These are phyloP conservation scores for Leccinum pallidistipes DNA, from an alignment of 1,284 basidiomycete species.

Conservation along the genomic window DNA sequence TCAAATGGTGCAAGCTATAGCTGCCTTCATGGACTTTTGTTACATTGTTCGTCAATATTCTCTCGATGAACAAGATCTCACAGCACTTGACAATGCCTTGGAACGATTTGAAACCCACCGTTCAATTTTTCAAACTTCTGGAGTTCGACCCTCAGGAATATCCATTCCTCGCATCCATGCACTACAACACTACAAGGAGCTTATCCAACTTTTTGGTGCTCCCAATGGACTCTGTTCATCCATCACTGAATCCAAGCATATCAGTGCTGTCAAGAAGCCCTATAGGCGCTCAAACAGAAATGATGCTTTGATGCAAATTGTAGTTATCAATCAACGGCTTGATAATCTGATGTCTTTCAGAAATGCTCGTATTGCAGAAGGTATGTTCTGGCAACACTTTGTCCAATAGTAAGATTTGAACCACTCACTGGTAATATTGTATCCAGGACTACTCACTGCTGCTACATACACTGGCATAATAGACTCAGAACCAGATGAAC, in stretches of 20 bases:
- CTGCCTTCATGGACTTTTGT: conserved; percentile 14
- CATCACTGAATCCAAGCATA: neutral
- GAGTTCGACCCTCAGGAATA: neutral
- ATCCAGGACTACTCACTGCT: neutral
- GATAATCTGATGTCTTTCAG: neutral
- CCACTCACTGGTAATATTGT: neutral
- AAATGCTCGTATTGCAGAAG: neutral
- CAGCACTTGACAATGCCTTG: neutral
- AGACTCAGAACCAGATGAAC: neutral
- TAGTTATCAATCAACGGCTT: neutral
- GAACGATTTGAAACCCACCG: neutral
- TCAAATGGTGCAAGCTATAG: conserved; percentile 11
- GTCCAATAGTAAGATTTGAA: no score
- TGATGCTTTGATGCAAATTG: neutral
- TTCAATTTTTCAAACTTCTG: neutral
- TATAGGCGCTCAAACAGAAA: neutral
- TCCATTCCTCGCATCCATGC: neutral
- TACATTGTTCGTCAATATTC: neutral
- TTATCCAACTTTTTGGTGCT: neutral
- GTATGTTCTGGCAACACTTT: no score
- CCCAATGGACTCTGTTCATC: neutral
- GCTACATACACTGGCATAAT: neutral
- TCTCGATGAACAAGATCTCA: neutral
- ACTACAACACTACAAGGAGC: neutral
- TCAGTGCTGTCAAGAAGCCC: neutral